These are phyloP conservation scores for Tephrocybe sp. DNA, from an alignment of 768 basidiomycete genomes.

Conservation along the genomic window DNA sequence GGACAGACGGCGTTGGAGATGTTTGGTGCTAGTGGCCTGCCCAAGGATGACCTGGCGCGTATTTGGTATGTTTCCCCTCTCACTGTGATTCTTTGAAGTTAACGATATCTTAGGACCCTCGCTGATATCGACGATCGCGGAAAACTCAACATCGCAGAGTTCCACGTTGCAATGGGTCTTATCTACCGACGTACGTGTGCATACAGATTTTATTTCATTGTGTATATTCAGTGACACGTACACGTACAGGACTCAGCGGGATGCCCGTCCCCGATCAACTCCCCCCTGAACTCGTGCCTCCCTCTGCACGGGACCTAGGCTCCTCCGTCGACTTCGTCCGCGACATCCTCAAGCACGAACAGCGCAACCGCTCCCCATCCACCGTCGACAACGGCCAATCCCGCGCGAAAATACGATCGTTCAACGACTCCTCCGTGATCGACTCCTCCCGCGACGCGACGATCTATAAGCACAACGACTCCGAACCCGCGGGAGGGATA, in stretches of 20 bases:
- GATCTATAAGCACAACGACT: constrained; percentile 80
- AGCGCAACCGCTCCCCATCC: constrained; percentile 65
- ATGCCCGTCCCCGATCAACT: constrained; percentile 85
- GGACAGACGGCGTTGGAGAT: constrained; percentile 87
- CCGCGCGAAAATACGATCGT: constrained; percentile 66
- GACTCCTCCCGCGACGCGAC: constrained; percentile 80
- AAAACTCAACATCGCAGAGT: constrained; percentile 92
- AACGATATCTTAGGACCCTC: constrained; percentile 62
- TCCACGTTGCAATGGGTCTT: constrained; percentile 97
- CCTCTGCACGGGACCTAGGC: constrained; percentile 87
- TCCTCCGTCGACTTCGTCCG: constrained; percentile 88
- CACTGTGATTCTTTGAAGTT: background rate
- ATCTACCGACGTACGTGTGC: constrained; percentile 85
- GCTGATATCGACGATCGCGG: constrained; percentile 94
- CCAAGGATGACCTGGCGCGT: constrained; percentile 85
- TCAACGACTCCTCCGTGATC: constrained; percentile 51
- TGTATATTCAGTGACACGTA: background rate
- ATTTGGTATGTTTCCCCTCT: constrained; percentile 69
- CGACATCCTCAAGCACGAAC: constrained; percentile 83
- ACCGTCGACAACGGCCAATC: constrained; percentile 47
- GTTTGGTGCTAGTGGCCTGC: constrained; percentile 89
- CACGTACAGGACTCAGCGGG: constrained; percentile 77
- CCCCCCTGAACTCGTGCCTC: constrained; percentile 87
- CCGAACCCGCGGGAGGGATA: constrained; percentile 54
- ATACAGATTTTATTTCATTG: too few species aligned